Evolutionary conservation across 1,284 basidiomycete species (phyloP).

Genomic region (Trametes versicolor): DNA sequence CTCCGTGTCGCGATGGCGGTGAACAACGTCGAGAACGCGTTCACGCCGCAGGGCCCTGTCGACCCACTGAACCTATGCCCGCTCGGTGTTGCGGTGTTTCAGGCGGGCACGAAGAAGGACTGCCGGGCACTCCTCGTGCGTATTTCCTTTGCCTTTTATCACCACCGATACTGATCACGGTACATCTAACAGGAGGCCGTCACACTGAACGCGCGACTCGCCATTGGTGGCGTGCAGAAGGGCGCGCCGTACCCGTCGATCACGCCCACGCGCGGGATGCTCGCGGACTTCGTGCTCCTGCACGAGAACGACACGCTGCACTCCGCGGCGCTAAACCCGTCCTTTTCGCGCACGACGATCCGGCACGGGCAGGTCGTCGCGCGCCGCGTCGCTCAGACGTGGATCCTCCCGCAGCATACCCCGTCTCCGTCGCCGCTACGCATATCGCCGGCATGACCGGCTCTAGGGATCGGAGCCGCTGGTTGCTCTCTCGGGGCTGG

Average conservation of each 20-base stretch:
- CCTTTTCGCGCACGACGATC: constrained; percentile 56
- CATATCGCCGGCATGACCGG: neutral
- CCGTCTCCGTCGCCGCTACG: constrained; percentile 26
- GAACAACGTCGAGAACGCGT: constrained; percentile 73
- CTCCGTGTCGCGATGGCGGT: constrained; percentile 64
- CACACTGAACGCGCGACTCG: constrained; percentile 42
- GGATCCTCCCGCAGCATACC: constrained; percentile 34
- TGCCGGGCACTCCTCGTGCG: constrained; percentile 59
- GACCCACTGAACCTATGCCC: constrained; percentile 68
- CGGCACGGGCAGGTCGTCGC: constrained; percentile 41
- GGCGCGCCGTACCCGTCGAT: constrained; percentile 43
- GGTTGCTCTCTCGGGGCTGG: too few relatives aligned
- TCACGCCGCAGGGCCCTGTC: constrained; percentile 70
- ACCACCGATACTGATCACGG: neutral
- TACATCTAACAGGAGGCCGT: constrained; percentile 38
- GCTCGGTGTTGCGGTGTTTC: constrained; percentile 68
- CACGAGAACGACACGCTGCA: constrained; percentile 57
- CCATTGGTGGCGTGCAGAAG: constrained; percentile 49
- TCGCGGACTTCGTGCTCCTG: constrained; percentile 69
- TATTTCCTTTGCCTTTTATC: constrained; percentile 14
- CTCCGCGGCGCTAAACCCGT: constrained; percentile 59
- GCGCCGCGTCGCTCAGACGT: constrained; percentile 31
- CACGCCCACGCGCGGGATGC: constrained; percentile 50
- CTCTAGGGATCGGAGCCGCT: neutral
- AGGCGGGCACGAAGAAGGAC: constrained; percentile 58